Percentiles rank a stretch among this genome's conserved stretches.
Conservation (phyloP, 108 stramenopile genomes). For the Conticribra guillardii region DNA sequence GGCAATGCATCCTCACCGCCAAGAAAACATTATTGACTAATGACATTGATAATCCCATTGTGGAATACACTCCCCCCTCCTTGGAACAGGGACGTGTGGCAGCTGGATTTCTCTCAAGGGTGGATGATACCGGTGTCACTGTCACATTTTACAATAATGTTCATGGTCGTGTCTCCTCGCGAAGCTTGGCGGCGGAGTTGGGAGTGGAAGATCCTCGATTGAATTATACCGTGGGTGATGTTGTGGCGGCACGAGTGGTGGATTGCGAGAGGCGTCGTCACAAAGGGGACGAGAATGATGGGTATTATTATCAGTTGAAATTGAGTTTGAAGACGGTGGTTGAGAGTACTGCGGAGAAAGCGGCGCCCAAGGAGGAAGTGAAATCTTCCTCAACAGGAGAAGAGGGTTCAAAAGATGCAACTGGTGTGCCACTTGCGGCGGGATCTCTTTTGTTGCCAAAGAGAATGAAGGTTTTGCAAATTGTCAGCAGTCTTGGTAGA, state of each 20-base stretch:
- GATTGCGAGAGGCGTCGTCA: slow-evolving; percentile 48
- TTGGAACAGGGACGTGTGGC: slow-evolving; percentile 44
- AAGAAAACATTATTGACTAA: slow-evolving; percentile 73
- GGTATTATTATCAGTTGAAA: slow-evolving; percentile 34
- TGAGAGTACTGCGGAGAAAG: slow-evolving; percentile 21
- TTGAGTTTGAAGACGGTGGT: slow-evolving; percentile 49
- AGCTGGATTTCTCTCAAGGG: slow-evolving; percentile 76
- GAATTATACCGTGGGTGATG: slow-evolving; percentile 80
- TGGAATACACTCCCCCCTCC: slow-evolving; percentile 50
- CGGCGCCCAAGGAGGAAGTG: slow-evolving; percentile 1
- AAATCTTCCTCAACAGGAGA: slow-evolving; percentile 1
- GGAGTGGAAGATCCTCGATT: slow-evolving; percentile 78
- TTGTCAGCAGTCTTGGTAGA: slow-evolving; percentile 55
- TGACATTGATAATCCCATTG: slow-evolving; percentile 53
- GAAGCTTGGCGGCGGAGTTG: slow-evolving; percentile 72
- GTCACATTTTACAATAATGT: slow-evolving; percentile 88
- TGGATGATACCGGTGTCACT: slow-evolving; percentile 72
- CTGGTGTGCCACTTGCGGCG: slow-evolving; percentile 48
- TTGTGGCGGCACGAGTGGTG: slow-evolving; percentile 74
- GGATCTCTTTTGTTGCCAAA: slow-evolving; percentile 72
- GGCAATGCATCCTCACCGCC: slow-evolving; percentile 78
- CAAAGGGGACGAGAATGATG: slow-evolving; percentile 39
- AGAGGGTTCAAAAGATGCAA: slow-evolving; percentile 24
- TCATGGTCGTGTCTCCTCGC: slow-evolving; percentile 71
- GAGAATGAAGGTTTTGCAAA: slow-evolving; percentile 77